A percentile compares a stretch with the other conserved stretches of the same genome.
Conservation (phyloP, 192 early-diverging fungal species). For the Phlyctochytrium arcticum region DNA sequence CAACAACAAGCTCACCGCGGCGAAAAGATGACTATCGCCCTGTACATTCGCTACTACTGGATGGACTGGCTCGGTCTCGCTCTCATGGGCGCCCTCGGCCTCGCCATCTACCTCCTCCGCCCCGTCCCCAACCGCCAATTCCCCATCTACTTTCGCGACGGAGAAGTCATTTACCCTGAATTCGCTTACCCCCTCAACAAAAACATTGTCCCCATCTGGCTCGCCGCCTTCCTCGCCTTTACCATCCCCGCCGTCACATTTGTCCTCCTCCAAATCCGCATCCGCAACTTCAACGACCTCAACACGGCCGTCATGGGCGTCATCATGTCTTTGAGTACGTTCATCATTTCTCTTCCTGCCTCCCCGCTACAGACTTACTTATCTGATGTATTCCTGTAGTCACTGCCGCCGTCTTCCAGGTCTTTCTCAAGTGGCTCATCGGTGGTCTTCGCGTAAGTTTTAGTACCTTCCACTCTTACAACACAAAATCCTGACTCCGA, state of each 20-base stretch:
- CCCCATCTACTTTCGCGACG: conserved; percentile 17
- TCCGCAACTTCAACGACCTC: conserved; percentile 4
- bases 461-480: too few species aligned
- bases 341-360: background rate
- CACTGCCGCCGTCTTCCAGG: conserved; percentile 21
- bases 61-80: conserved; percentile 3
- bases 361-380: too few species aligned
- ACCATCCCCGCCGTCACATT: background rate
- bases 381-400: background rate
- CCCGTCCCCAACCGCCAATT: conserved; percentile 18
- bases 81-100: conserved; percentile 15
- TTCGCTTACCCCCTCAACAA: conserved; percentile 12
- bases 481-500: too few species aligned
- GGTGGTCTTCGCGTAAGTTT: conserved; percentile 24
- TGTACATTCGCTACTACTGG: background rate
- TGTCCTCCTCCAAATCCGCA: background rate
- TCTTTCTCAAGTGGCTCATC: conserved; percentile 26
- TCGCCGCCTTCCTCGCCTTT: conserved; percentile 12
- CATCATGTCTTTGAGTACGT: conserved; percentile 1
- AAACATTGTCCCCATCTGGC: conserved; percentile 23
- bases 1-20: too few species aligned
- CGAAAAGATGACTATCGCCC: too few species aligned
- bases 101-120: conserved; percentile 11
- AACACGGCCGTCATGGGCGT: conserved; percentile 12
- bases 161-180: conserved; percentile 19